Percentiles rank a stretch among this genome's conserved stretches.
Conservation (phyloP, 2,329 filamentous ascomycete genomes). For the Diaporthe sp. region DNA sequence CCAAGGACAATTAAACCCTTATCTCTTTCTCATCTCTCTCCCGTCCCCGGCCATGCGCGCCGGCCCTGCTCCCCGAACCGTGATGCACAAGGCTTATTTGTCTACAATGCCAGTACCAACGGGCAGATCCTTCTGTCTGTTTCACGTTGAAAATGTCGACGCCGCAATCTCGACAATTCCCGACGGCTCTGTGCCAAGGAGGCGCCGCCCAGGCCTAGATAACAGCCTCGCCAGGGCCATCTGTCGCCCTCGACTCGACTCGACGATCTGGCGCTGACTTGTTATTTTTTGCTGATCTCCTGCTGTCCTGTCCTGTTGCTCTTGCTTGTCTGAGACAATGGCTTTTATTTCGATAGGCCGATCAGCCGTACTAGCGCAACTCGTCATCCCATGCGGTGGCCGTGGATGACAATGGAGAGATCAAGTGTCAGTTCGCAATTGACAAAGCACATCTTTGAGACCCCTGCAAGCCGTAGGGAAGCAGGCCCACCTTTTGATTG, state of each 20-base stretch:
- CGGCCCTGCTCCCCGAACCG: conserved; percentile 19
- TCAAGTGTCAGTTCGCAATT: not conserved
- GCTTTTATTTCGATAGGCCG: conserved; percentile 27
- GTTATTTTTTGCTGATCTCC: not conserved
- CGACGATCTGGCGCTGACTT: conserved; percentile 5
- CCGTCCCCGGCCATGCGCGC: not conserved
- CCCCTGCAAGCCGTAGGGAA: not conserved
- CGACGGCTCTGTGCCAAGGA: conserved; percentile 19
- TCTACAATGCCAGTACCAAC: conserved; percentile 2
- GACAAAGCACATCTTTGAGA: not conserved
- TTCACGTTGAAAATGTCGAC: conserved; percentile 14
- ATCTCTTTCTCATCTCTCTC: conserved; percentile 28
- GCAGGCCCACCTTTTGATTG: not conserved
- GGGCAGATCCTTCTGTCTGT: conserved; percentile 15
- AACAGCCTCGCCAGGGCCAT: not conserved
- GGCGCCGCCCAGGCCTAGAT: conserved; percentile 11
- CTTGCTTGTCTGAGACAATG: conserved; percentile 18
- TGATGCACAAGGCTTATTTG: conserved; percentile 16
- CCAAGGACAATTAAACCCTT: conserved; percentile 27
- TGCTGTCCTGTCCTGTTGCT: not conserved
- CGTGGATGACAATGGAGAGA: conserved; percentile 8
- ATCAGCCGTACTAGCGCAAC: conserved; percentile 17
- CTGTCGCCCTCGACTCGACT: not conserved
- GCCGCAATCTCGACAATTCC: conserved; percentile 17
- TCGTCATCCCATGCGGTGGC: conserved; percentile 2